Evolutionary conservation across 352 stramenopile species (phyloP), one percentile per base, ranked within the genome.

Genomic region (Aphanomyces euteiches): DNA sequence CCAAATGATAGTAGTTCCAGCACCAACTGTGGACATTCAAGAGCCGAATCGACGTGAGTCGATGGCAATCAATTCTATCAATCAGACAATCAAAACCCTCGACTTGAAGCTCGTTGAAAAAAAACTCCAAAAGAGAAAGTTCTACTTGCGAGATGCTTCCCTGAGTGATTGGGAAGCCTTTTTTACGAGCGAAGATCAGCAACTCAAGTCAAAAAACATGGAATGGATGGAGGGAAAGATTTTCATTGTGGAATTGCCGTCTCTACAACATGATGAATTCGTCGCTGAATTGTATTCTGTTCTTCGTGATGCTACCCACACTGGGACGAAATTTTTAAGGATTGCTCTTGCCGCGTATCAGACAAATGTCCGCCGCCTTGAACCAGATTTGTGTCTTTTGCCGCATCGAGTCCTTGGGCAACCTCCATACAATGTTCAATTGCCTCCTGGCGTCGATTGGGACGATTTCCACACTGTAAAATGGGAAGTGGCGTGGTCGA

Each of bases 171-270:
- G 50, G 50, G 50, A 58, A 58, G 50, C 50, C 7, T 58, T 19
- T 66, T 19, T 66, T 64, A 53, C 7, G 57, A 66, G 7, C 41
- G 57, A 66, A 66, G 57, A 66, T 54, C n/a, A n/a, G n/a, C n/a
- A n/a, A n/a, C n/a, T n/a, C n/a, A n/a, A n/a, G n/a, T n/a, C n/a
- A n/a, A n/a, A n/a, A n/a, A n/a, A n/a, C n/a, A n/a, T n/a, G n/a
- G n/a, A n/a, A n/a, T n/a, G n/a, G n/a, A n/a, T n/a, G 7, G 57
- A 53, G 38, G 57, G 57, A 17, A 66, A 64, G 57, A 64, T 66
- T 54, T 66, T 66, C n/a, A 66, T 66, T 54, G 57, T 66, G 41
- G 57, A 66, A 66, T 54, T 66, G 57, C 57, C 57, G 57, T 66
- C 57, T 66, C 7, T 8, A 66, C 57, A 7, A 64, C 57, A 54